These are phyloP conservation scores for Sporothrix euskadiensis DNA, from an alignment of 2,329 filamentous ascomycete species.

Conservation along the genomic window DNA sequence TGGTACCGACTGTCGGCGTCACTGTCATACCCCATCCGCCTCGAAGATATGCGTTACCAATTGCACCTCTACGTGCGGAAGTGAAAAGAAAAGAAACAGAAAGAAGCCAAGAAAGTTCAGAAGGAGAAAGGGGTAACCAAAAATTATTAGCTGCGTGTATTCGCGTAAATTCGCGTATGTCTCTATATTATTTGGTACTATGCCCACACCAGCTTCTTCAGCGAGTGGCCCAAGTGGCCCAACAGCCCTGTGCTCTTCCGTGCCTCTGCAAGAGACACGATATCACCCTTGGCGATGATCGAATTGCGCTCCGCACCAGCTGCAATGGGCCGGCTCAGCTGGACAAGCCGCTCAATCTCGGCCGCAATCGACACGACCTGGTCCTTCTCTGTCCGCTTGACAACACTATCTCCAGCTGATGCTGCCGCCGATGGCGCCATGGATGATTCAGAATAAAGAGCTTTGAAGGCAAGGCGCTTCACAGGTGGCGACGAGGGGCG, in stretches of 20 bases:
- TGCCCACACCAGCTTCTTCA: slow-evolving; percentile 93
- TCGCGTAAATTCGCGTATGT: neutral
- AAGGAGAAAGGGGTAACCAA: slow-evolving; percentile 17
- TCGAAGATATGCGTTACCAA: slow-evolving; percentile 96
- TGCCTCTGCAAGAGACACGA: slow-evolving; percentile 83
- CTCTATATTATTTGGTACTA: slow-evolving; percentile 30
- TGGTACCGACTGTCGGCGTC: slow-evolving; percentile 77
- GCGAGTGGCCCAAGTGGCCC: slow-evolving; percentile 82
- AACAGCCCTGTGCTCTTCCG: slow-evolving; percentile 82
- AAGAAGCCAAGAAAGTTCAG: neutral
- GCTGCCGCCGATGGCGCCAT: slow-evolving; percentile 39
- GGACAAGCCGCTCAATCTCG: slow-evolving; percentile 71
- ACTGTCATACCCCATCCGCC: slow-evolving; percentile 75
- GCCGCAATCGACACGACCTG: slow-evolving; percentile 66
- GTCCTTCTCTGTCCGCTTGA: slow-evolving; percentile 54
- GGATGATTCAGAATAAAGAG: slow-evolving; percentile 55
- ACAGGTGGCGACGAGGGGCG: slow-evolving; percentile 39
- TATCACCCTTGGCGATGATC: slow-evolving; percentile 62
- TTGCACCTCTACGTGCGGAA: slow-evolving; percentile 72
- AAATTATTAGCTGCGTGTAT: slow-evolving; percentile 15
- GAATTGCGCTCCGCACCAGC: slow-evolving; percentile 45
- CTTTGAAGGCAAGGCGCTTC: slow-evolving; percentile 56
- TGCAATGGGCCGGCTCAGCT: slow-evolving; percentile 48
- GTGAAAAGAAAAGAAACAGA: neutral
- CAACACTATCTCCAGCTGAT: slow-evolving; percentile 44